phyloP scores from a whole-genome alignment of 2,329 filamentous ascomycete genomes.

The Colletotrichum gigasporum region DNA sequence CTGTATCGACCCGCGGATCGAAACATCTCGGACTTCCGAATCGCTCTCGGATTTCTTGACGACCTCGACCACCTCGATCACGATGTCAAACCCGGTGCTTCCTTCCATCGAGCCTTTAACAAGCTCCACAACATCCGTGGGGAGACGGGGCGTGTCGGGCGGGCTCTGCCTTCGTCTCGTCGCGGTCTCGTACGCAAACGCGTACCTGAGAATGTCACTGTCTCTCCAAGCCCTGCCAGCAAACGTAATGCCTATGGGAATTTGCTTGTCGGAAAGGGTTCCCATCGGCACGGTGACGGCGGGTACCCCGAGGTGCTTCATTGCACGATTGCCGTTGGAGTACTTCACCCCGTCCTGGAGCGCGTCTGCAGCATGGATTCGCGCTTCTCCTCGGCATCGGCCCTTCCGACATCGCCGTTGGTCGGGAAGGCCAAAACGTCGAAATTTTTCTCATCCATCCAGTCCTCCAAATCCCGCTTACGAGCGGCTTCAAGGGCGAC shows the following conservation, averaged over 20 bases:
- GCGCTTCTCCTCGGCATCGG: conserved; percentile 5
- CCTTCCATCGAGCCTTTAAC: not conserved
- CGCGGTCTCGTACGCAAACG: conserved; percentile 17
- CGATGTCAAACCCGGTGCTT: not conserved
- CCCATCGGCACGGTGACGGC: conserved; percentile 65
- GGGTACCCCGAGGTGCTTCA: conserved; percentile 64
- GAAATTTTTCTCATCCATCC: conserved; percentile 23
- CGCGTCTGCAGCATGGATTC: conserved; percentile 11
- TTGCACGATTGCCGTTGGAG: conserved; percentile 60
- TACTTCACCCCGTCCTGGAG: conserved; percentile 61
- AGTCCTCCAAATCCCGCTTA: conserved; percentile 18
- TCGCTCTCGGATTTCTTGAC: not conserved
- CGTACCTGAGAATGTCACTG: conserved; percentile 36
- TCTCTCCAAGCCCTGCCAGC: conserved; percentile 59
- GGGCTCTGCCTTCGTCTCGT: not conserved
- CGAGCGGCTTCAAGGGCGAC: conserved; percentile 15
- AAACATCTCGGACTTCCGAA: not conserved
- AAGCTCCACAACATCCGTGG: not conserved
- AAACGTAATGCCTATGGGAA: conserved; percentile 65
- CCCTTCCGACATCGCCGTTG: conserved; percentile 19
- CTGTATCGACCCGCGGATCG: not conserved
- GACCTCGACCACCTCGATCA: not conserved
- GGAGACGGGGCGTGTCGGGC: not conserved
- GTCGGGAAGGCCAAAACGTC: conserved; percentile 19
- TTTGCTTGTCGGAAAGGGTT: conserved; percentile 50